Evolutionary conservation across 1,284 basidiomycete genomes (phyloP), one percentile per base, ranked within the genome.

Genomic region (Puccinia coronata): DNA sequence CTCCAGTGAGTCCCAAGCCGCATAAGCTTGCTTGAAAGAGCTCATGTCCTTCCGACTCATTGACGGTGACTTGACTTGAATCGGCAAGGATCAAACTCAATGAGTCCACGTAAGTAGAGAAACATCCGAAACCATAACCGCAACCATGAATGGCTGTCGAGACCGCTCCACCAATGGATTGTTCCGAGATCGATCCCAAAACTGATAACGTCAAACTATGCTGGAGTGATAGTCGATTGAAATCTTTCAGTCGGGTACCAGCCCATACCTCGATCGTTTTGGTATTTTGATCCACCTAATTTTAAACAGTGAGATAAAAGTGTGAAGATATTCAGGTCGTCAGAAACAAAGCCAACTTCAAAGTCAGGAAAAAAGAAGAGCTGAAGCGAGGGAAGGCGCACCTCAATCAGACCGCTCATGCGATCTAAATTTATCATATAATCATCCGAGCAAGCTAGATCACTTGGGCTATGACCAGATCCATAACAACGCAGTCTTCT

Each of bases 91-190:
- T 88, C 55, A 98, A 86, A 9, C 90, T 89, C 81, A 98, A 88
- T 6, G 91, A 90, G 81, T 90, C 89, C 55, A 96, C 93, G 84
- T 92, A 90, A 5, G 91, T 92, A 5, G 94, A 95, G 82, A 99
- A 90, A 83, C 95, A 92, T 79, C 92, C 91, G 87, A 91, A 96
- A 59, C 88, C 85, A 82, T 93, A 89, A 47, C 97, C 96, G 2
- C 93, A 92, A 72, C 96, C 96, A 88, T 99, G 96, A 0, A 96
- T 96, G 3, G 95, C 95, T 61, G 97, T 99, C 14, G 95, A 92
- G 85, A 99, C 90, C 83, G 96, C 90, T 47, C 96, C 96, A n/a
- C 90, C 96, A 83, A 99, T 89, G 2, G 95, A 95, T 87, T 98
- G 96, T 86, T 98, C 95, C 55, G 94, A 96, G 85, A 99, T 98